phyloP scores from a whole-genome alignment of 441 rosid genomes.

The Arabidopsis lyrata region DNA sequence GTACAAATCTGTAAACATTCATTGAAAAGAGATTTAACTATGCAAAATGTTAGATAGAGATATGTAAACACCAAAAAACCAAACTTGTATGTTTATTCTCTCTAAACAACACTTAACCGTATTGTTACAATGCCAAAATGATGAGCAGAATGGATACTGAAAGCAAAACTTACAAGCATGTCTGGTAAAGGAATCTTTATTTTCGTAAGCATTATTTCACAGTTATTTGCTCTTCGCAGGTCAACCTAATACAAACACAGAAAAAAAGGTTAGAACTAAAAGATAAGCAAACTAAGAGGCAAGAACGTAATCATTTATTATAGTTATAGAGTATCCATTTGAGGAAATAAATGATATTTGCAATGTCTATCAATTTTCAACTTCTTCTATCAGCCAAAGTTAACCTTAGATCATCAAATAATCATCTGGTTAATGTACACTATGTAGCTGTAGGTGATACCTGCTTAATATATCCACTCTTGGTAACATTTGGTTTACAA shows the following conservation, averaged over 20 bases:
- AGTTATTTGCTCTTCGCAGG: constrained; percentile 96
- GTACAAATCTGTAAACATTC: constrained; percentile 18
- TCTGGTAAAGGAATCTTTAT: constrained; percentile 91
- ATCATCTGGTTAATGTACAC: constrained; percentile 13
- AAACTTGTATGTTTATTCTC: background rate
- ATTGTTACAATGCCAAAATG: constrained; percentile 26
- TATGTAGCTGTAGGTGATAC: constrained; percentile 15
- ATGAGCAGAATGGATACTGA: constrained; percentile 26
- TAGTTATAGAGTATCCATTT: constrained; percentile 18
- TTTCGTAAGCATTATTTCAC: constrained; percentile 98
- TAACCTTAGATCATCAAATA: no score
- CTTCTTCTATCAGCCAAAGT: constrained; percentile 12
- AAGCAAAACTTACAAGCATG: constrained; percentile 80
- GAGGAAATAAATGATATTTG: background rate
- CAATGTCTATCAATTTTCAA: constrained; percentile 9
- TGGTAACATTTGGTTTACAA: constrained; percentile 18
- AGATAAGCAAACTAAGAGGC: constrained; percentile 22
- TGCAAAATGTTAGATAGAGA: constrained; percentile 6
- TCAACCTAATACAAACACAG: constrained; percentile 71
- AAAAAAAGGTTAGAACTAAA: constrained; percentile 24
- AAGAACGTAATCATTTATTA: background rate
- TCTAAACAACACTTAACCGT: constrained; percentile 26
- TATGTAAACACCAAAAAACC: constrained; percentile 7
- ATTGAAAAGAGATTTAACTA: constrained; percentile 22
- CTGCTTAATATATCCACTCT: constrained; percentile 24